Percentiles rank a stretch among this genome's conserved stretches.
phyloP scores from a whole-genome alignment of 2,329 filamentous ascomycete species.

The Curvularia verruculosa region DNA sequence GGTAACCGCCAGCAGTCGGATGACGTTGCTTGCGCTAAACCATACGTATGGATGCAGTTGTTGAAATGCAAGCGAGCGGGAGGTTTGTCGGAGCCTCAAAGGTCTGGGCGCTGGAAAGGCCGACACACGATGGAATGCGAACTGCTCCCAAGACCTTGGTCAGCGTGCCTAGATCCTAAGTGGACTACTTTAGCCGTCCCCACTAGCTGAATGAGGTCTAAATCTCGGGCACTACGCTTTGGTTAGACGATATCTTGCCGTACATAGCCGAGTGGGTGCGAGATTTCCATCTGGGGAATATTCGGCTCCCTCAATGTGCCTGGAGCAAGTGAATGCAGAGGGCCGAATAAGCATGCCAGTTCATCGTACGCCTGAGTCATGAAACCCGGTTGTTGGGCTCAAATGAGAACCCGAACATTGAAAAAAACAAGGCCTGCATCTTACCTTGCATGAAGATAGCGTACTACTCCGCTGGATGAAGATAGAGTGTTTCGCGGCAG shows the following conservation, averaged over 20 bases:
- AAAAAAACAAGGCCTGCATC: background rate
- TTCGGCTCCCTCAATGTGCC: background rate
- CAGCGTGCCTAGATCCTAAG: constrained; percentile 3
- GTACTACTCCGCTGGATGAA: background rate
- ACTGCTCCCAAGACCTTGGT: constrained; percentile 3
- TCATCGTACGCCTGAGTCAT: background rate
- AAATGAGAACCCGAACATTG: background rate
- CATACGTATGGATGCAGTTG: background rate
- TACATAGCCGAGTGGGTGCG: background rate
- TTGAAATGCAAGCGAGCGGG: constrained; percentile 7
- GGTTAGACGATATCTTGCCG: background rate
- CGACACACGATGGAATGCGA: constrained; percentile 3
- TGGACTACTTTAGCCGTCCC: constrained; percentile 1
- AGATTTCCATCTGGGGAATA: background rate
- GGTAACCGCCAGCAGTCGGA: constrained; percentile 1
- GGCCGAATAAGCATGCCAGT: background rate
- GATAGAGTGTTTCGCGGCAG: background rate
- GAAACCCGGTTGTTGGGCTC: background rate
- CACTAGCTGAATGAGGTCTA: background rate
- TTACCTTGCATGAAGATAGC: background rate
- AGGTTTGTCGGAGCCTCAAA: constrained; percentile 20
- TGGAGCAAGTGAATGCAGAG: background rate
- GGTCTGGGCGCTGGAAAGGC: constrained; percentile 2
- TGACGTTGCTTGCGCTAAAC: constrained; percentile 6
- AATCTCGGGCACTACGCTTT: constrained; percentile 1